Percentiles rank a stretch among this genome's conserved stretches.
These are phyloP conservation scores for Ligustrum vulgare DNA, from an alignment of 257 asterid genomes.

Conservation along the genomic window DNA sequence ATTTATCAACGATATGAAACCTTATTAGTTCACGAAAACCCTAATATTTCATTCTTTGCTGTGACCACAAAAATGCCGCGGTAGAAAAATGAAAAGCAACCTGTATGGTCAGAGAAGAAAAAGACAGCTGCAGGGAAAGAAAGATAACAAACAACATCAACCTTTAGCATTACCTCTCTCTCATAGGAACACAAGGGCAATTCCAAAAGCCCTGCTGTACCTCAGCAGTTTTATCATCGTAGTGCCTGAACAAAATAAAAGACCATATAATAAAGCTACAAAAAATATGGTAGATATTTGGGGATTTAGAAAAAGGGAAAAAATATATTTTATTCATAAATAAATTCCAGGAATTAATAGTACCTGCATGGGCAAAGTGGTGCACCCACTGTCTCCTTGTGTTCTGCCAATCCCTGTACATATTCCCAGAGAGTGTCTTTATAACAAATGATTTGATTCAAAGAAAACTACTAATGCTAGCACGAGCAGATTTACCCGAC, in stretches of 20 bases:
- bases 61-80: background rate
- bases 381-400: slow-evolving; percentile 91
- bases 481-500: background rate
- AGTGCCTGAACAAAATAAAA: slow-evolving; percentile 42
- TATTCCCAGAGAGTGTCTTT: slow-evolving; percentile 18
- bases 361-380: slow-evolving; percentile 98
- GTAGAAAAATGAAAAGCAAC: background rate
- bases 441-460: slow-evolving; percentile 3
- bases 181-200: slow-evolving; percentile 92
- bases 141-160: background rate
- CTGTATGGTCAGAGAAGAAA: background rate
- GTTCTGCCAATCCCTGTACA: slow-evolving; percentile 94
- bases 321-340: background rate
- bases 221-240: slow-evolving; percentile 94
- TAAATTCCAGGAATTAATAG: slow-evolving; percentile 5
- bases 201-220: slow-evolving; percentile 95
- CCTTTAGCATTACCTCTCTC: slow-evolving; percentile 43
- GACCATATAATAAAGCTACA: background rate
- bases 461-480: background rate
- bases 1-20: background rate
- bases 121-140: background rate
- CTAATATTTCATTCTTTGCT: slow-evolving; percentile 1
- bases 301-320: background rate
- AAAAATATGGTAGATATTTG: background rate
- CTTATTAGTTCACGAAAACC: background rate